Percentiles rank a stretch among this genome's conserved stretches.
phyloP scores from a whole-genome alignment of 169 alveolate species.

The Perkinsus marinus region DNA sequence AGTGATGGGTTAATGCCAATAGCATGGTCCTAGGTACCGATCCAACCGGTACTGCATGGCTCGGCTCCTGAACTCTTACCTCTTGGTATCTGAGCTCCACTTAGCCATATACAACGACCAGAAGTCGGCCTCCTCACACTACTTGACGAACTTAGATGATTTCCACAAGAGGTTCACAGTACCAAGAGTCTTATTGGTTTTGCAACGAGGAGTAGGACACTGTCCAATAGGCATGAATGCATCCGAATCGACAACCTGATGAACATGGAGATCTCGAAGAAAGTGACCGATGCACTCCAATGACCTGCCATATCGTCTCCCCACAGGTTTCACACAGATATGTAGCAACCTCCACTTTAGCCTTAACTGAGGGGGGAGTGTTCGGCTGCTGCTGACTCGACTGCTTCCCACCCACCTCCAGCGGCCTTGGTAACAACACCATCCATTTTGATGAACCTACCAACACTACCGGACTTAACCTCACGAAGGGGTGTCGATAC shows the following conservation, averaged over 20 bases:
- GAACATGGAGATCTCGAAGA: constrained; percentile 52
- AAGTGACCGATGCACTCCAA: constrained; percentile 29
- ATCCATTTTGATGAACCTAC: constrained; percentile 47
- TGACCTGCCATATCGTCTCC: constrained; percentile 52
- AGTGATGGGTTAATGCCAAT: constrained; percentile 50
- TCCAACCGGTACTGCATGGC: constrained; percentile 71
- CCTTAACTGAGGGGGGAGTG: constrained; percentile 66
- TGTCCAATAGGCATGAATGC: neutral
- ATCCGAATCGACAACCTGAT: constrained; percentile 14
- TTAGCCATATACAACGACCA: neutral
- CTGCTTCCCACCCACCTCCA: constrained; percentile 21
- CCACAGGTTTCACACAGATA: constrained; percentile 77
- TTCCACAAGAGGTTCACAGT: constrained; percentile 33
- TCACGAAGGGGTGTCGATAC: constrained; percentile 48
- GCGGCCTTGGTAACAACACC: constrained; percentile 71
- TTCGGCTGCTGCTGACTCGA: too few species aligned
- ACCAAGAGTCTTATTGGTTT: constrained; percentile 56
- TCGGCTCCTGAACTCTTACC: constrained; percentile 62
- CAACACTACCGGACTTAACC: constrained; percentile 55
- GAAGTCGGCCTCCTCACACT: neutral
- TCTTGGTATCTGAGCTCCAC: constrained; percentile 50
- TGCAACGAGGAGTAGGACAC: constrained; percentile 31
- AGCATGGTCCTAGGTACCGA: constrained; percentile 64
- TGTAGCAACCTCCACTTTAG: constrained; percentile 63
- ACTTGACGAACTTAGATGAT: constrained; percentile 46